Percentiles rank a stretch among this genome's conserved stretches.
Conservation (phyloP, 768 basidiomycete species). For the Suillus americanus region DNA sequence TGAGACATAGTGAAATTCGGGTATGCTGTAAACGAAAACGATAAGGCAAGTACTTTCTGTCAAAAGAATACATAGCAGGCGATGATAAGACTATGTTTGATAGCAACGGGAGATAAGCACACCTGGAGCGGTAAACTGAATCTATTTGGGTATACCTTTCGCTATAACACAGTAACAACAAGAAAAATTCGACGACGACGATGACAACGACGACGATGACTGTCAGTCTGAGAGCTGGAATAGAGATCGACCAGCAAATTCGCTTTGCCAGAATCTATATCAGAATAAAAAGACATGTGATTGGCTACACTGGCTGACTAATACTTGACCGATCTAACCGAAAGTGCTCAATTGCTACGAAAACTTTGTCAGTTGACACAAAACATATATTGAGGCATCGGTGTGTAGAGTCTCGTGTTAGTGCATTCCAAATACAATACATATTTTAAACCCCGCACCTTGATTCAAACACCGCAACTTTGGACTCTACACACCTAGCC, state of each 20-base stretch:
- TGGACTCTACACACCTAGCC: background rate
- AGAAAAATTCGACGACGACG: background rate
- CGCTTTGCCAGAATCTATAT: constrained; percentile 4
- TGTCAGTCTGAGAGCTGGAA: background rate
- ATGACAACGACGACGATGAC: background rate
- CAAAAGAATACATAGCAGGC: constrained; percentile 16
- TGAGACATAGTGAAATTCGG: constrained; percentile 55
- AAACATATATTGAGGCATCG: too few species aligned
- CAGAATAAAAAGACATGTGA: constrained; percentile 22
- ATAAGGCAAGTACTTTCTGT: constrained; percentile 27
- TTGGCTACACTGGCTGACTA: constrained; percentile 28
- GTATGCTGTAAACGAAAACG: constrained; percentile 36
- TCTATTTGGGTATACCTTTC: constrained; percentile 28
- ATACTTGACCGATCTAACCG: constrained; percentile 3
- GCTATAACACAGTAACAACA: background rate
- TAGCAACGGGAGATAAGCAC: constrained; percentile 29
- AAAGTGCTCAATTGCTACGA: background rate
- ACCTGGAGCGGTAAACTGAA: constrained; percentile 16
- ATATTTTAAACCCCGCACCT: background rate
- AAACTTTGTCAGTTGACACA: too few species aligned
- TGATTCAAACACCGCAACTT: background rate
- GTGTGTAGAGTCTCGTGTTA: background rate
- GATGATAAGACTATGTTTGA: constrained; percentile 33
- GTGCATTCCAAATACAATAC: background rate
- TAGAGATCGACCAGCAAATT: constrained; percentile 7